phyloP scores from a whole-genome alignment of 116 monocot genomes.

The Zostera marina region DNA sequence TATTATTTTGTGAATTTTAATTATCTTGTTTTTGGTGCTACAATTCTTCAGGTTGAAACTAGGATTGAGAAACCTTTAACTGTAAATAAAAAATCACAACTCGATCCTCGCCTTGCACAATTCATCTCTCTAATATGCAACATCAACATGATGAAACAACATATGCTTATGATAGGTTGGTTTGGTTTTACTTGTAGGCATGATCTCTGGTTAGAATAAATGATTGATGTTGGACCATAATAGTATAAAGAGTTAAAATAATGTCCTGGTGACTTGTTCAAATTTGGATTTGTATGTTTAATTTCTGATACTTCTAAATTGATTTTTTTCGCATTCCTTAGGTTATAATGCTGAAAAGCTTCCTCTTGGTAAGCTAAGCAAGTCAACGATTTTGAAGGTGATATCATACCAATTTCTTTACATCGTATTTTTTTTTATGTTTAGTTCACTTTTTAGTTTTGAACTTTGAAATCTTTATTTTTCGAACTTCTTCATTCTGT shows the following conservation, averaged over 20 bases:
- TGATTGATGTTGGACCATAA: background rate
- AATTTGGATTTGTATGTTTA: background rate
- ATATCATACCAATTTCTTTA: constrained; percentile 1
- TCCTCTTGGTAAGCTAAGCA: constrained; percentile 93
- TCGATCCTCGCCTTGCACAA: constrained; percentile 54
- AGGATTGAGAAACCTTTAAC: constrained; percentile 12
- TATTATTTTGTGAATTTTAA: background rate
- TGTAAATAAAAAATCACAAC: constrained; percentile 50
- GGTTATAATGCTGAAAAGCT: constrained; percentile 96
- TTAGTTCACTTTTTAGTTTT: background rate
- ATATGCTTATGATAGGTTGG: constrained; percentile 90
- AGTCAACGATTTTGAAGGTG: constrained; percentile 91
- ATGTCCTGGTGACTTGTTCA: background rate
- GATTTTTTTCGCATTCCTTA: constrained; percentile 8
- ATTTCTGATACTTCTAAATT: background rate
- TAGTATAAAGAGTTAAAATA: too few relatives aligned
- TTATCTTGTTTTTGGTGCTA: background rate
- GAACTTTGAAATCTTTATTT: too few relatives aligned
- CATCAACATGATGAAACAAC: constrained; percentile 94
- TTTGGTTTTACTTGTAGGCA: constrained; percentile 2
- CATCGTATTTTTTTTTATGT: background rate
- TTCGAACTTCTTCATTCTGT: too few relatives aligned
- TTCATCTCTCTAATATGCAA: constrained; percentile 85
- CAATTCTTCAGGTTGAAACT: constrained; percentile 16
- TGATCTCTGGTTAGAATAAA: background rate